Conservation (phyloP, 768 basidiomycete genomes). For the Melanogaster broomeanus region DNA sequence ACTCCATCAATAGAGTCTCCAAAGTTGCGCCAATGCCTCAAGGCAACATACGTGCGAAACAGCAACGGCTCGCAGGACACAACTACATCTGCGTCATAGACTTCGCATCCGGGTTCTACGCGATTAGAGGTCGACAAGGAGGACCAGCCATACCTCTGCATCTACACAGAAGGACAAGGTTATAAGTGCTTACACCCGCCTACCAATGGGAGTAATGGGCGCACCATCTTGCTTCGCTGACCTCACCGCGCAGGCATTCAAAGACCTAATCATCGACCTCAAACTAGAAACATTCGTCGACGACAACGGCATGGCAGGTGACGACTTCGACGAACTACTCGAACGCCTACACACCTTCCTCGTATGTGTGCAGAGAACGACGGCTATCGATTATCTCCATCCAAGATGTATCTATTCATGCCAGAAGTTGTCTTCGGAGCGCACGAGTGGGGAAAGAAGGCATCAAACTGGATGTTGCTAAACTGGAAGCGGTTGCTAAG, state of each 20-base stretch:
- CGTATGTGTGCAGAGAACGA: constrained; percentile 21
- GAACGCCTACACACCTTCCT: constrained; percentile 31
- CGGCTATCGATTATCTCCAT: constrained; percentile 14
- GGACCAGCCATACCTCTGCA: constrained; percentile 27
- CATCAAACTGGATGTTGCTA: constrained; percentile 1
- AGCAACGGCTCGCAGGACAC: constrained; percentile 28
- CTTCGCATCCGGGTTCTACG: constrained; percentile 25
- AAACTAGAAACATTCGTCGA: constrained; percentile 40
- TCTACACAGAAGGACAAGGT: constrained; percentile 39
- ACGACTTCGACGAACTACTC: constrained; percentile 29
- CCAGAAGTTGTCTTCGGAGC: neutral
- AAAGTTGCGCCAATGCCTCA: constrained; percentile 35
- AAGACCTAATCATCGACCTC: constrained; percentile 25
- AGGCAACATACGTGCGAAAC: constrained; percentile 41
- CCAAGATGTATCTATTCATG: constrained; percentile 10
- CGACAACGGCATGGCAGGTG: constrained; percentile 35
- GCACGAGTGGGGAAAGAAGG: neutral
- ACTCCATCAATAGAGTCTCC: constrained; percentile 34
- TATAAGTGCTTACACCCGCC: constrained; percentile 34
- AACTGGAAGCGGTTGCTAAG: constrained; percentile 5
- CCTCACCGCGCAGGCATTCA: constrained; percentile 24
- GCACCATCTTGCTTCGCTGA: constrained; percentile 38
- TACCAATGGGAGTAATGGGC: constrained; percentile 45
- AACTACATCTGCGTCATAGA: constrained; percentile 21
- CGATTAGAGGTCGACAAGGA: constrained; percentile 13